A percentile compares a stretch with the other conserved stretches of the same genome.
These are phyloP conservation scores for Leishmania tropica DNA, from an alignment of 208 protist species.

Conservation along the genomic window DNA sequence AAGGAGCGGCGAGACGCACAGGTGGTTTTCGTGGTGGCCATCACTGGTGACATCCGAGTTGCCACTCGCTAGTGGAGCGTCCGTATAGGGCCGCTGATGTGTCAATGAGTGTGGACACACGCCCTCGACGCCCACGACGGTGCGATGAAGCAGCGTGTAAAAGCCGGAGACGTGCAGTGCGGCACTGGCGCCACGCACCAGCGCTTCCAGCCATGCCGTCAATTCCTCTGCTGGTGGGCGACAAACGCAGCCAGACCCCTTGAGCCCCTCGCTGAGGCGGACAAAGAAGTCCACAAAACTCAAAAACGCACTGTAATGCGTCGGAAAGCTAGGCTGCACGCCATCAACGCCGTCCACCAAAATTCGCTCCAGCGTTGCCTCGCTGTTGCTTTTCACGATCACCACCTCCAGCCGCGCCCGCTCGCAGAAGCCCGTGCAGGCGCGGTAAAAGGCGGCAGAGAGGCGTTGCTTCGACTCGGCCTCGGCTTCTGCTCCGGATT, in stretches of 20 bases:
- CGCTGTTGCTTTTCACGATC: not conserved
- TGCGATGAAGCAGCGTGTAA: conserved; percentile 43
- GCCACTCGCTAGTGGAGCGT: not conserved
- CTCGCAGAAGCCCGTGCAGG: conserved; percentile 10
- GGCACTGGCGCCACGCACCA: conserved; percentile 11
- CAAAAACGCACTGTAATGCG: conserved; percentile 15
- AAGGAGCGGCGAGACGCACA: not conserved
- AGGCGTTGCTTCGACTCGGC: conserved; percentile 2
- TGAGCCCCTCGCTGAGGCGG: conserved; percentile 1
- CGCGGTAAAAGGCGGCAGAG: conserved; percentile 7
- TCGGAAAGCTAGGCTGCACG: not conserved
- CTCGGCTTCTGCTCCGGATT: not conserved
- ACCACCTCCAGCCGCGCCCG: not conserved
- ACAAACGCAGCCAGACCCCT: not conserved
- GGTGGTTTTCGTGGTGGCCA: not conserved
- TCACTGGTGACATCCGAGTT: not conserved
- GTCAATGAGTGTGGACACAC: not conserved
- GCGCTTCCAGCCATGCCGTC: conserved; percentile 5
- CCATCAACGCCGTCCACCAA: conserved; percentile 5
- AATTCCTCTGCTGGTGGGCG: not conserved
- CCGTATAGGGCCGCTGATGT: not conserved
- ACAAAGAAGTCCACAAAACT: conserved; percentile 21
- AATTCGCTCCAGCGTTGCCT: conserved; percentile 2
- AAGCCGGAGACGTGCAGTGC: conserved; percentile 44
- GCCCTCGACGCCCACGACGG: conserved; percentile 16